Percentiles rank a stretch among this genome's conserved stretches.
Evolutionary conservation across 2,329 filamentous ascomycete genomes (phyloP).

Genomic region (Fusarium pininemorale): DNA sequence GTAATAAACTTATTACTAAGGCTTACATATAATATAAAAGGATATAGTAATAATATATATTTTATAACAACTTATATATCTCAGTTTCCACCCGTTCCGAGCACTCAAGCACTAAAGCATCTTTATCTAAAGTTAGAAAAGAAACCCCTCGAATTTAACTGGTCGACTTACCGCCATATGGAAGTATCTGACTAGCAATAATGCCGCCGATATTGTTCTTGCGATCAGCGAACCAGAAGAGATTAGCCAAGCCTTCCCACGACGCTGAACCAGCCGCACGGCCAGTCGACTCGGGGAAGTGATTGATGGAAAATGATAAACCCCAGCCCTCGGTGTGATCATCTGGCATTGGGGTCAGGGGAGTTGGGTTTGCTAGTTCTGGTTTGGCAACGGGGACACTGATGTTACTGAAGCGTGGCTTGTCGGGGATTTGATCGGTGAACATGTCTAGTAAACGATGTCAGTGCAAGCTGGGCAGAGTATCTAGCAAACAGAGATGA

Average conservation of each 20-base stretch:
- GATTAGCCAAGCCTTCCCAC: background rate
- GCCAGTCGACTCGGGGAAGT: background rate
- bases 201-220: background rate
- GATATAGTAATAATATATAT: too few species aligned
- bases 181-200: background rate
- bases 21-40: too few species aligned
- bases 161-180: background rate
- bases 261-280: background rate
- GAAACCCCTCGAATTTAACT: fast-evolving
- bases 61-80: too few species aligned
- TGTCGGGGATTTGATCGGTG: background rate
- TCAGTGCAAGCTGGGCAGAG: background rate
- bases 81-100: background rate
- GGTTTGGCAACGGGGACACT: background rate
- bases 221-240: background rate
- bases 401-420: background rate
- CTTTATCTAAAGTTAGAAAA: background rate
- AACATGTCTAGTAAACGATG: background rate
- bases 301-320: background rate
- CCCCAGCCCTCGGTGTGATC: background rate
- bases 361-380: background rate
- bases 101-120: background rate
- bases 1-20: too few species aligned
- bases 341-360: background rate
- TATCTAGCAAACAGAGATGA: background rate